Evolutionary conservation across 768 basidiomycete species (phyloP).

Genomic region (Tubosaeta brunneosetosa): DNA sequence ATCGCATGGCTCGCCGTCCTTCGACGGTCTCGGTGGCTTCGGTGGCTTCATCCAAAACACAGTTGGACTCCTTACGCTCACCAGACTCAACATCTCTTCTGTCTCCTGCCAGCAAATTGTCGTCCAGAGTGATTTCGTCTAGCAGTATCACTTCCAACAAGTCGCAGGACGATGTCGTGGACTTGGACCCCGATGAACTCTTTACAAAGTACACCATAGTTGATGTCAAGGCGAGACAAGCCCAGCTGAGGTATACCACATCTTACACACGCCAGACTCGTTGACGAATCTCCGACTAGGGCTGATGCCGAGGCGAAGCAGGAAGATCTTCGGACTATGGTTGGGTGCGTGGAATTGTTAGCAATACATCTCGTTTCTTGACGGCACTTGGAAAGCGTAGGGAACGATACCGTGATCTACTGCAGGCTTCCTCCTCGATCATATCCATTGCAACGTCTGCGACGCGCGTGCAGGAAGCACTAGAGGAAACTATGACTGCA

Average conservation of each 20-base stretch:
- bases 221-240: slow-evolving; percentile 64
- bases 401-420: slow-evolving; percentile 84
- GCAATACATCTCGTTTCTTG: slow-evolving; percentile 15
- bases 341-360: slow-evolving; percentile 63
- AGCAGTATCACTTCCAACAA: slow-evolving; percentile 10
- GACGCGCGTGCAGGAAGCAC: slow-evolving; percentile 53
- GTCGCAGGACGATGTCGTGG: slow-evolving; percentile 16
- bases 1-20: slow-evolving; percentile 38
- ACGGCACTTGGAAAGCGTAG: slow-evolving; percentile 57
- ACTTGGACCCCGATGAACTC: slow-evolving; percentile 65
- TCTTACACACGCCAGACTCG: neutral
- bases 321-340: slow-evolving; percentile 84
- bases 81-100: slow-evolving; percentile 6
- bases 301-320: slow-evolving; percentile 82
- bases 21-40: slow-evolving; percentile 33
- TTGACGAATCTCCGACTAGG: slow-evolving; percentile 34
- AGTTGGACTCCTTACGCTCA: slow-evolving; percentile 8
- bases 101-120: slow-evolving; percentile 4
- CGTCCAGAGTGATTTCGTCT: slow-evolving; percentile 6
- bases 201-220: slow-evolving; percentile 67
- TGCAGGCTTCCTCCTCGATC: slow-evolving; percentile 83
- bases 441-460: slow-evolving; percentile 71
- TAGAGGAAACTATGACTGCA: slow-evolving; percentile 57
- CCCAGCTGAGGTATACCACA: slow-evolving; percentile 55
- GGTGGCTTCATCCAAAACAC: slow-evolving; percentile 16